Evolutionary conservation across 257 asterid genomes (phyloP), one percentile per base, ranked within the genome.

Genomic region (Paulownia fortunei): DNA sequence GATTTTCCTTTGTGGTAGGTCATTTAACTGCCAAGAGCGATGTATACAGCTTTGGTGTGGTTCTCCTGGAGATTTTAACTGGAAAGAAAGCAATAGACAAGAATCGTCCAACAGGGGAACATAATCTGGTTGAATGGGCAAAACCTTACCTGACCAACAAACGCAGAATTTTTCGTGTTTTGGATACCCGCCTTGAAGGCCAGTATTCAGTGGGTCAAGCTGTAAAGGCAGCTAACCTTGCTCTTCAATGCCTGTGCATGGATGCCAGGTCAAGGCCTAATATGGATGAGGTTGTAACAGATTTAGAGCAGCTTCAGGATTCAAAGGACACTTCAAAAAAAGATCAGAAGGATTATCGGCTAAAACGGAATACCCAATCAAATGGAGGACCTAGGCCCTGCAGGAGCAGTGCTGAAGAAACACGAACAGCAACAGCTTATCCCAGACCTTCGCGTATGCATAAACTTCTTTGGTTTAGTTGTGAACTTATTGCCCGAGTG

Each of bases 391-490:
- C 68, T 18, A 83, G 81, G 80, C 49, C 84, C 2, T 78, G 85
- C 79, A 79, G 82, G 79, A 85, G 56, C 77, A 72, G 60, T 54
- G 76, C 86, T 26, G 84, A 75, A 49, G 87, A 73, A 34, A 69
- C 83, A 10, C 84, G 69, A 0, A 74, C 21, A 13, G 73, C 81
- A 8, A 56, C 73, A 3, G 82, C 86, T 47, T 93, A 92, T 80
- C 96, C 91, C 12, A 85, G 96, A 68, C 93, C 93, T 11, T 74
- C 86, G 16, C 80, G 39, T 47, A 72, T 24, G 76, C 83, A 8
- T 82, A 55, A 63, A 19, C 39, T 49, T 58, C 26, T 64, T 39
- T 39, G 16, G 63, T 59, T 11, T 69, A 2, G 77, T 16, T 83
- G 61, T 42, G 55, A 21, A 68, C 21, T 74, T 62, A 10, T 41